A percentile compares a stretch with the other conserved stretches of the same genome.
Conservation (phyloP, 805 yeast genomes). For the Wickerhamiella kazuoi region DNA sequence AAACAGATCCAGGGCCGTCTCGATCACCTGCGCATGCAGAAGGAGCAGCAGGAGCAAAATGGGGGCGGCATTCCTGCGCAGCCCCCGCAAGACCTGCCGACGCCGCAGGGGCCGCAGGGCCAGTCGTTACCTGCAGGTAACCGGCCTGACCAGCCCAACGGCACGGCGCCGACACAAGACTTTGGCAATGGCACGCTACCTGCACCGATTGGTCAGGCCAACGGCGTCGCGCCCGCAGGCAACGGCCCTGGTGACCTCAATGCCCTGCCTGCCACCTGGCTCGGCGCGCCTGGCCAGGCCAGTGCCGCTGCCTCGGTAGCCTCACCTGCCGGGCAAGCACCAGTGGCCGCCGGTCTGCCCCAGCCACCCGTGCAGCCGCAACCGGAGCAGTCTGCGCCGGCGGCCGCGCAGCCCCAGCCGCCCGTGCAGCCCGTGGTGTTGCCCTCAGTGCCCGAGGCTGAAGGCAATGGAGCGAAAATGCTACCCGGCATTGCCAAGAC, state of each 20-base stretch:
- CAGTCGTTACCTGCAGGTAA: conserved; percentile 1
- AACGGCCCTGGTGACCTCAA: conserved; percentile 29
- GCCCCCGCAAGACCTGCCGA: conserved; percentile 21
- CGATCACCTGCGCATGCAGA: conserved; percentile 42
- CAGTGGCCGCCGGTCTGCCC: background rate
- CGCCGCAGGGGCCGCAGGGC: conserved; percentile 8
- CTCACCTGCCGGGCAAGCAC: background rate
- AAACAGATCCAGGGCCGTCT: conserved; percentile 87
- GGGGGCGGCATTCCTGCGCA: conserved; percentile 46
- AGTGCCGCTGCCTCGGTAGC: background rate
- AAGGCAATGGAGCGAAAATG: too few relatives aligned
- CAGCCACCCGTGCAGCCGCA: conserved; percentile 10
- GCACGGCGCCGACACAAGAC: background rate
- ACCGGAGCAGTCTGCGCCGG: conserved; percentile 11
- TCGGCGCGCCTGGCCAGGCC: background rate
- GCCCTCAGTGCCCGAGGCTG: background rate
- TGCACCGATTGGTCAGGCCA: too few relatives aligned
- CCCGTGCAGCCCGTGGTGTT: conserved; percentile 10
- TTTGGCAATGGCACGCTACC: background rate
- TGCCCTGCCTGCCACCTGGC: background rate
- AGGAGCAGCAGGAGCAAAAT: conserved; percentile 12
- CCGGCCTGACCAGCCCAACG: background rate
- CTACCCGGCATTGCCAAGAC: background rate
- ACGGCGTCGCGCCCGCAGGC: background rate
- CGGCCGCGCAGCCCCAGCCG: conserved; percentile 9